These are phyloP conservation scores for Hymenoscyphus repandus DNA, from an alignment of 2,329 filamentous ascomycete genomes.

Conservation along the genomic window DNA sequence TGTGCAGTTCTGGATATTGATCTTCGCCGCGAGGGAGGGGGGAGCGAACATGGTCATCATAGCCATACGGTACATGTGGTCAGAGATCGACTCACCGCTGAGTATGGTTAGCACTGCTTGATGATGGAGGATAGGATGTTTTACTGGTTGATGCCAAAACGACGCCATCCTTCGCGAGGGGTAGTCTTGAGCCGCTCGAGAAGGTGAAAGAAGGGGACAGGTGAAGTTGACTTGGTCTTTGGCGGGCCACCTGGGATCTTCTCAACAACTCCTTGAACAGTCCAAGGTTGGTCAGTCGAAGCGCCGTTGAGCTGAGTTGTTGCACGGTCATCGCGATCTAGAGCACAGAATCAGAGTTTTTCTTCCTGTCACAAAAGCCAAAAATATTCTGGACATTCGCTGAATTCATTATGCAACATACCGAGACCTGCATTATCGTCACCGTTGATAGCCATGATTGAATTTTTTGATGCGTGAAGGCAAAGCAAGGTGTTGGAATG, in stretches of 20 bases:
- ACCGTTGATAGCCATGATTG: background rate
- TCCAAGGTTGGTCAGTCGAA: slow-evolving; percentile 37
- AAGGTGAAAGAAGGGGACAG: slow-evolving; percentile 89
- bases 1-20: slow-evolving; percentile 80
- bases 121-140: background rate
- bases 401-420: background rate
- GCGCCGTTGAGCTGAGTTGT: background rate
- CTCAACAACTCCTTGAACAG: slow-evolving; percentile 57
- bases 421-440: background rate
- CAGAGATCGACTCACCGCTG: slow-evolving; percentile 83
- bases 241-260: slow-evolving; percentile 56
- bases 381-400: background rate
- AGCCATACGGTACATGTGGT: slow-evolving; percentile 99
- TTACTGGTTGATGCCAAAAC: slow-evolving; percentile 63
- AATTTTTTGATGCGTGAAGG: too few relatives aligned
- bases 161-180: slow-evolving; percentile 91
- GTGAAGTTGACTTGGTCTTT: slow-evolving; percentile 59
- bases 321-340: slow-evolving; percentile 1
- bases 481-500: background rate
- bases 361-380: background rate
- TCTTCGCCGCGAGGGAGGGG: slow-evolving; percentile 59
- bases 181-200: slow-evolving; percentile 93
- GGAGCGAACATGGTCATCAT: slow-evolving; percentile 92
- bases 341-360: background rate
- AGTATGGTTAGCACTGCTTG: slow-evolving; percentile 12